Percentiles rank a stretch among this genome's conserved stretches.
phyloP scores from a whole-genome alignment of 164 flowering plant species.

The Macadamia tetraphylla region DNA sequence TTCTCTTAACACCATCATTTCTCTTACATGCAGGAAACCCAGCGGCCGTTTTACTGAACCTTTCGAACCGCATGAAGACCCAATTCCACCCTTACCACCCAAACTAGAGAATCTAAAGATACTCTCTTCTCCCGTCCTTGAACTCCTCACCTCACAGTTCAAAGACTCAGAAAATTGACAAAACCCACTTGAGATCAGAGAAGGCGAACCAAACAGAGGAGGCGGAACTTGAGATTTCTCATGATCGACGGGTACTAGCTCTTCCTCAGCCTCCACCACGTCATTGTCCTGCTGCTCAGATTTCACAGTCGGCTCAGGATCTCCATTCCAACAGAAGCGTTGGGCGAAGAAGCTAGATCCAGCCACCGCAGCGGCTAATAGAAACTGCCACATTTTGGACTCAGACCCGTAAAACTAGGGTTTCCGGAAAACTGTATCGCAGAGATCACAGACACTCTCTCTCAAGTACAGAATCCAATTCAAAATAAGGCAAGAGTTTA shows the following conservation, averaged over 20 bases:
- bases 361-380: constrained; percentile 62
- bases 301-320: neutral
- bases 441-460: no score
- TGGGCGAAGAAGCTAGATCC: constrained; percentile 54
- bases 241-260: neutral
- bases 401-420: neutral
- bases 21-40: constrained; percentile 1
- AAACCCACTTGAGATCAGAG: neutral
- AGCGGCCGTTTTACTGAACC: constrained; percentile 15
- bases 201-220: neutral
- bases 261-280: neutral
- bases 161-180: neutral
- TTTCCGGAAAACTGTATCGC: no score
- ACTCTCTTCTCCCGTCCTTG: constrained; percentile 13
- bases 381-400: constrained; percentile 58
- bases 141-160: constrained; percentile 8
- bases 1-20: constrained; percentile 12
- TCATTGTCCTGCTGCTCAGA: neutral
- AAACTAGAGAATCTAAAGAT: constrained; percentile 65
- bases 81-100: constrained; percentile 13
- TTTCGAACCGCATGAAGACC: constrained; percentile 14
- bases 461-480: no score
- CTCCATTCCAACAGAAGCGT: constrained; percentile 19
- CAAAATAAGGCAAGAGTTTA: no score
- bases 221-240: constrained; percentile 4